Evolutionary conservation across 2,329 filamentous ascomycete genomes (phyloP).

Genomic region (Trichophyton simii): DNA sequence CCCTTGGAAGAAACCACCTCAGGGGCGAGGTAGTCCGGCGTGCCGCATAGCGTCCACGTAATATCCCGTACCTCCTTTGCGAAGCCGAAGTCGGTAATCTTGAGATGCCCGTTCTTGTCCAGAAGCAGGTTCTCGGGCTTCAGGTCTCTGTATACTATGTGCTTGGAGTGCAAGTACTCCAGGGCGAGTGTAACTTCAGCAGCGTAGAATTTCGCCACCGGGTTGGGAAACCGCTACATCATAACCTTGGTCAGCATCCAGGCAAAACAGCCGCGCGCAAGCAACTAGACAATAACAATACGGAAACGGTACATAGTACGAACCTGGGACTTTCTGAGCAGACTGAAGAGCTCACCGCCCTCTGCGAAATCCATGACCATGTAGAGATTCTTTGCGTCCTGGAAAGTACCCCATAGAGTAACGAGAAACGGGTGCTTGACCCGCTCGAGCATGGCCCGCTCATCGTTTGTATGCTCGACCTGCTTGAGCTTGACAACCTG

Average conservation of each 20-base stretch:
- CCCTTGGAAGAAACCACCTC: conserved; percentile 99
- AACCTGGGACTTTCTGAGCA: conserved; percentile 84
- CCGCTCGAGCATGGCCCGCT: conserved; percentile 86
- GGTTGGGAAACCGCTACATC: conserved; percentile 87
- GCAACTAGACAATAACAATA: conserved; percentile 3
- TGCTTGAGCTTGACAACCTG: conserved; percentile 99
- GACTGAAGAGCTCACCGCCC: conserved; percentile 90
- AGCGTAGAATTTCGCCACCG: conserved; percentile 97
- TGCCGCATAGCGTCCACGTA: conserved; percentile 96
- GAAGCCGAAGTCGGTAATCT: conserved; percentile 97
- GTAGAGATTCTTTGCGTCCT: conserved; percentile 89
- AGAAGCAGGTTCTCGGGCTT: conserved; percentile 91
- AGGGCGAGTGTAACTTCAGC: conserved; percentile 91
- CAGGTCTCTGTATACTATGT: conserved; percentile 95
- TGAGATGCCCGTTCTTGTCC: conserved; percentile 84
- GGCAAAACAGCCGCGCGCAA: not conserved
- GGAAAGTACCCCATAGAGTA: conserved; percentile 96
- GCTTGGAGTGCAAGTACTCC: conserved; percentile 85
- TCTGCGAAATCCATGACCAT: conserved; percentile 99
- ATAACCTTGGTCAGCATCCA: conserved; percentile 4
- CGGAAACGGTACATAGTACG: conserved; percentile 29
- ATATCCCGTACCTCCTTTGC: conserved; percentile 97
- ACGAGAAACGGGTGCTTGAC: conserved; percentile 97
- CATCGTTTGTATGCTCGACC: conserved; percentile 97
- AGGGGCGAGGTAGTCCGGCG: conserved; percentile 90